Percentiles rank a stretch among this genome's conserved stretches.
Evolutionary conservation across 257 asterid species (phyloP).

Genomic region (Solanum sitiens): DNA sequence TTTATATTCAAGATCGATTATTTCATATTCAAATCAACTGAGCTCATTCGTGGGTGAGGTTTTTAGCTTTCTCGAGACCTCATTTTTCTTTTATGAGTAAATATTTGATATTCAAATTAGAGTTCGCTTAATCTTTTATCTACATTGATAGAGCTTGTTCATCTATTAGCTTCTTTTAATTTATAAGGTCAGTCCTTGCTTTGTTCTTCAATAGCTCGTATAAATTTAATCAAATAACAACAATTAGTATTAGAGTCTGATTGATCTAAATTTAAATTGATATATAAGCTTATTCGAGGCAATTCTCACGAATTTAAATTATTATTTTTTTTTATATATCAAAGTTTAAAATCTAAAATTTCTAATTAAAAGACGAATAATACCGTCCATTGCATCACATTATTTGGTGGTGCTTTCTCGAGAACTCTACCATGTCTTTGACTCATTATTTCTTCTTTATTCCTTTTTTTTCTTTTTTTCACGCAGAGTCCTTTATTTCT

Average conservation of each 20-base stretch:
- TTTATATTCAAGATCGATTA: too few relatives aligned
- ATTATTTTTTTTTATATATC: rapidly evolving
- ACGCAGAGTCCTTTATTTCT: not conserved
- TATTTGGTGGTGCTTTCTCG: not conserved
- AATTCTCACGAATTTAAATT: not conserved
- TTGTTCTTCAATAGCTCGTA: not conserved
- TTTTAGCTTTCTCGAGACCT: not conserved
- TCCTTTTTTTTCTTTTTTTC: not conserved
- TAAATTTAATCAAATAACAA: too few relatives aligned
- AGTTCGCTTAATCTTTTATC: too few relatives aligned
- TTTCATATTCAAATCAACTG: not conserved
- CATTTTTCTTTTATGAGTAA: too few relatives aligned
- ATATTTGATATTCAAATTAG: not conserved
- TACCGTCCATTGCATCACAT: not conserved
- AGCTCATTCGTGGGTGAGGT: not conserved
- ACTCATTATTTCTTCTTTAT: not conserved
- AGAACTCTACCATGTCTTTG: constrained; percentile 1
- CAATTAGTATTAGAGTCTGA: not conserved
- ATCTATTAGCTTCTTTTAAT: too few relatives aligned
- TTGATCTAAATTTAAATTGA: not conserved
- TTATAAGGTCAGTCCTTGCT: too few relatives aligned
- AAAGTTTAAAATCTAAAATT: not conserved
- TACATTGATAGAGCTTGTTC: not conserved
- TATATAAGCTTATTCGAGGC: not conserved
- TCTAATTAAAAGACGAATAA: not conserved